phyloP scores from a whole-genome alignment of 169 alveolate species.

The Fabrea salina region DNA sequence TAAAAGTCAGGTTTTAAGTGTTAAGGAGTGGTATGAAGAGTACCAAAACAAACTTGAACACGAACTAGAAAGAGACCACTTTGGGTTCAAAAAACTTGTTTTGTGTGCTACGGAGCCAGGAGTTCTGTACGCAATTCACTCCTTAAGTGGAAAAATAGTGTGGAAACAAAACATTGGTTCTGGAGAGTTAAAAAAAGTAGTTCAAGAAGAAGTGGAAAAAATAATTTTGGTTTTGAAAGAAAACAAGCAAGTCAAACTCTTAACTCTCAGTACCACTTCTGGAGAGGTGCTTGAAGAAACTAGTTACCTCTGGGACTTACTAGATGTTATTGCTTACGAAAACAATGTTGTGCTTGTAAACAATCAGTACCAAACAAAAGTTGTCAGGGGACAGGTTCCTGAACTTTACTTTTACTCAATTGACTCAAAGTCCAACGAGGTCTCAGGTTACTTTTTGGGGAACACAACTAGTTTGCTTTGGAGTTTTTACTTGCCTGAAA shows the following conservation, averaged over 20 bases:
- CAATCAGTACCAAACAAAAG: not conserved
- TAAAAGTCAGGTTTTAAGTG: not conserved
- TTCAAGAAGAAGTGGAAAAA: not conserved
- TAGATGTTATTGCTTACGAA: not conserved
- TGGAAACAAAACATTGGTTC: not conserved
- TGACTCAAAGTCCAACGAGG: not conserved
- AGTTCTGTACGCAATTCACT: not conserved
- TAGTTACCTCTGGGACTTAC: not conserved
- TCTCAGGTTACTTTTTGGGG: not conserved
- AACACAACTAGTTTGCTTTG: not conserved
- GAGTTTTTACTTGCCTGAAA: not conserved
- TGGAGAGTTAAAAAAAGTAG: not conserved
- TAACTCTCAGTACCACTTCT: not conserved
- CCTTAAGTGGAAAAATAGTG: not conserved
- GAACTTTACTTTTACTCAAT: not conserved
- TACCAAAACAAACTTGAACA: not conserved
- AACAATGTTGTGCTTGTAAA: not conserved
- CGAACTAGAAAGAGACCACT: not conserved
- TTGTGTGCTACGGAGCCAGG: not conserved
- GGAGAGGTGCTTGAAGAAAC: not conserved
- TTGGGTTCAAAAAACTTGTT: constrained; percentile 13
- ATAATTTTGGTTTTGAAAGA: not conserved
- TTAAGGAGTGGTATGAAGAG: not conserved
- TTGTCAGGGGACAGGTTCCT: not conserved
- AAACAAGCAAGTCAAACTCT: not conserved